Conservation (phyloP, 441 rosid genomes). For the Adansonia rubrostipa region DNA sequence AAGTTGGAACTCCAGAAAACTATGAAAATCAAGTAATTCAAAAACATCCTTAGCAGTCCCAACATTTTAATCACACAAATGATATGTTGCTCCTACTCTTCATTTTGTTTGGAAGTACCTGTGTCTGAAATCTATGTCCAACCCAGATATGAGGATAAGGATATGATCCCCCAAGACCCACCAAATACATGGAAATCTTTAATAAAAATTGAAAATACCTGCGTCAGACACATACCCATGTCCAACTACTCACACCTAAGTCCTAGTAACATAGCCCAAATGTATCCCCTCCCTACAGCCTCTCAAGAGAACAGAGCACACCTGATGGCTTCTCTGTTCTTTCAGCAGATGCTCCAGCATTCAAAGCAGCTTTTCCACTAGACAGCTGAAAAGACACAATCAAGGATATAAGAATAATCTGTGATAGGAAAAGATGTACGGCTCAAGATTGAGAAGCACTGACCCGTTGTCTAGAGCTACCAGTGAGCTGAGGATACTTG, state of each 20-base stretch:
- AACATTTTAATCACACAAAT: neutral
- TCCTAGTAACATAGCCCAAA: neutral
- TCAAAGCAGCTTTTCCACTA: slow-evolving; percentile 41
- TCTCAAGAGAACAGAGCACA: slow-evolving; percentile 29
- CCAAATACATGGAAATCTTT: too few species aligned
- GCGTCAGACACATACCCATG: too few species aligned
- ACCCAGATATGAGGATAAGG: too few species aligned
- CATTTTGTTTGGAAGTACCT: too few species aligned
- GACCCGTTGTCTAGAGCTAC: slow-evolving; percentile 66
- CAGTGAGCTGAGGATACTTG: slow-evolving; percentile 70
- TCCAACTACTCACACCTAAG: too few species aligned
- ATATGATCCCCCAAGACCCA: too few species aligned
- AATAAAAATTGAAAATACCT: too few species aligned
- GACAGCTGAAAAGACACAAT: slow-evolving; percentile 38
- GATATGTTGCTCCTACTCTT: too few species aligned
- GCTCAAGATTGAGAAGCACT: slow-evolving; percentile 33
- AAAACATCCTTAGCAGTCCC: slow-evolving; percentile 4
- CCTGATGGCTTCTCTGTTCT: slow-evolving; percentile 67
- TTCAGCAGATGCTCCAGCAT: slow-evolving; percentile 56
- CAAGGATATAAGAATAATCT: neutral
- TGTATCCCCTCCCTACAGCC: slow-evolving; percentile 17
- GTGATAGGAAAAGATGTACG: neutral
- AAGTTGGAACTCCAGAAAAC: neutral
- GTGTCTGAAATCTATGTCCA: too few species aligned
- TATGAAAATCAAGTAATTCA: neutral